Evolutionary conservation across 257 asterid genomes (phyloP), one percentile per base, ranked within the genome.

Genomic region (Nicotiana otophora): DNA sequence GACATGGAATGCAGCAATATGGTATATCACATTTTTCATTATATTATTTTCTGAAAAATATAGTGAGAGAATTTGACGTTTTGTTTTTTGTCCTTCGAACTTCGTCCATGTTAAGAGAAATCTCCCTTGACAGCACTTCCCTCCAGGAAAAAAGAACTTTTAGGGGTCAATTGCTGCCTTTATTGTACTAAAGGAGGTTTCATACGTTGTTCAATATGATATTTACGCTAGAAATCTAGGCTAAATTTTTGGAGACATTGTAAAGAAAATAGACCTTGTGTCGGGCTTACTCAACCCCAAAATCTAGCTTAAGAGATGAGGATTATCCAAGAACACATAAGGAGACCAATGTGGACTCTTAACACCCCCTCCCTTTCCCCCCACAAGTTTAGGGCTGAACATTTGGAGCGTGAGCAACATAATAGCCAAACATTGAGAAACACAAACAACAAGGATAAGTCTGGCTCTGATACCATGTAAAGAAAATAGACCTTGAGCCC

Each of bases 1-100:
- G 87, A 83, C 85, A 77, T 83, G 81, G 94, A 90, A 88, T 77
- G 90, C 78, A 88, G 84, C 72, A 75, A 87, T 84, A 85, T 61
- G 92, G 99, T 95, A 91, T 46, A 90, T 78, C 74, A 74, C 81
- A 23, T 72, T 33, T 82, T 48, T 26, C 8, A 1, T 74, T 23
- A 48, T 74, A 23, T 23, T 74, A 14, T 74, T 74, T 46, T 74
- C 62, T 74, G 79, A 74, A 74, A 72, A 46, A 20, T 74, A 7
- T 74, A 48, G 61, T 48, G 60, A 23, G 36, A 12, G 78, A 72
- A 23, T 72, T 69, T 23, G 61, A 72, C 23, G 14, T 70, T 72
- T 12, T 48, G 23, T 74, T 48, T 70, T 74, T 74, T 62, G 79
- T 74, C 12, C 58, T 74, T 6, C 20, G 2, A 23, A 33, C 42